Evolutionary conservation across 768 basidiomycete genomes (phyloP).

Genomic region (Amanita inopinata): DNA sequence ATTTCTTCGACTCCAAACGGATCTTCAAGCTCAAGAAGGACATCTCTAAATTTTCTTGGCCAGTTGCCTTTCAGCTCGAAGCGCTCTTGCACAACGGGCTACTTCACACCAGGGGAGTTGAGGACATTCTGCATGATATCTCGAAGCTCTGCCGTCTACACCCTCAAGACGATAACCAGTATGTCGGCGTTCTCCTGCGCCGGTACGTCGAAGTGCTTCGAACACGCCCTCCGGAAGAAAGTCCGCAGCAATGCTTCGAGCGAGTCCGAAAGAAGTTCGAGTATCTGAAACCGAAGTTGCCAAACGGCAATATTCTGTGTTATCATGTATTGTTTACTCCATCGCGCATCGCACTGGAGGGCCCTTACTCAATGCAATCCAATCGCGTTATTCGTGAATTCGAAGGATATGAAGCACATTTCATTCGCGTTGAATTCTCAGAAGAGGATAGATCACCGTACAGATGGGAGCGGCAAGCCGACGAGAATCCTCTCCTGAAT

Average conservation of each 20-base stretch:
- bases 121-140: constrained; percentile 33
- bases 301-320: constrained; percentile 45
- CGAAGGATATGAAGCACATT: constrained; percentile 48
- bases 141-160: constrained; percentile 27
- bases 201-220: constrained; percentile 42
- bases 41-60: constrained; percentile 46
- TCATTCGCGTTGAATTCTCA: constrained; percentile 76
- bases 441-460: constrained; percentile 76
- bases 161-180: constrained; percentile 15
- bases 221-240: constrained; percentile 27
- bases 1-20: constrained; percentile 40
- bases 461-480: constrained; percentile 60
- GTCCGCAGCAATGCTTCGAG: constrained; percentile 32
- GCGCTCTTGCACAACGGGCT: constrained; percentile 53
- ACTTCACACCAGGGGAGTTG: constrained; percentile 51
- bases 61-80: constrained; percentile 70
- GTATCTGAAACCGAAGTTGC: constrained; percentile 14
- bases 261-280: constrained; percentile 23
- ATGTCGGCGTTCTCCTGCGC: constrained; percentile 42
- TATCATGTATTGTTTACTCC: constrained; percentile 73
- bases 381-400: constrained; percentile 75
- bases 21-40: constrained; percentile 36
- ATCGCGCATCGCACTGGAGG: constrained; percentile 64
- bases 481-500: constrained; percentile 44
- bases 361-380: constrained; percentile 65